Percentiles rank a stretch among this genome's conserved stretches.
Conservation (phyloP, 208 protist genomes). For the Hexamita inflata region DNA sequence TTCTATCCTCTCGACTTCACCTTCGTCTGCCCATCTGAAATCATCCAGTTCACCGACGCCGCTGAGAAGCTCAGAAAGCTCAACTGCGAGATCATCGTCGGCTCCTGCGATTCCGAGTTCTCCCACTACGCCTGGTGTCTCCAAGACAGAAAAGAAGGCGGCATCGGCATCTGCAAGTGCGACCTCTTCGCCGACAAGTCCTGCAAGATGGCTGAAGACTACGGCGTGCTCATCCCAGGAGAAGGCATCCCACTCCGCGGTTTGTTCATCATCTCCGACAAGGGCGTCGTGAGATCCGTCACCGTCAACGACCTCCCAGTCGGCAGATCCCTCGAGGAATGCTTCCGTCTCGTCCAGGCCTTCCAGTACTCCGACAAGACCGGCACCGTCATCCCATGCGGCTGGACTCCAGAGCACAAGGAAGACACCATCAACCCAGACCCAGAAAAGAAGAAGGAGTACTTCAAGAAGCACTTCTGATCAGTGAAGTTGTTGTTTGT, state of each 20-base stretch:
- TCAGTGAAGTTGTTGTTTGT: too few relatives aligned
- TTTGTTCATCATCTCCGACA: slow-evolving; percentile 31
- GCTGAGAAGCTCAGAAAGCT: background rate
- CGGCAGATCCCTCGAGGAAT: slow-evolving; percentile 74
- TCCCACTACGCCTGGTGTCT: slow-evolving; percentile 82
- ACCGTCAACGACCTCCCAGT: slow-evolving; percentile 79
- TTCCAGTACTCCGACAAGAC: slow-evolving; percentile 72
- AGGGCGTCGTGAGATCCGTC: slow-evolving; percentile 26
- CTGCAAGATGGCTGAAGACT: slow-evolving; percentile 65
- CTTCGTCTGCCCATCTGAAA: slow-evolving; percentile 43
- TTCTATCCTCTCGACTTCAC: slow-evolving; percentile 38
- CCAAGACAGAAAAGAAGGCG: slow-evolving; percentile 75
- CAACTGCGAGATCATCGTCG: slow-evolving; percentile 26
- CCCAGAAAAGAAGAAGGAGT: slow-evolving; percentile 64
- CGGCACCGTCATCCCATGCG: slow-evolving; percentile 53
- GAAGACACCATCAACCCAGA: slow-evolving; percentile 68
- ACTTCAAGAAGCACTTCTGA: too few relatives aligned
- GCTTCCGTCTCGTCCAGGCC: slow-evolving; percentile 73
- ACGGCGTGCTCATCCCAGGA: slow-evolving; percentile 70
- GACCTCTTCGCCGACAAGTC: slow-evolving; percentile 79
- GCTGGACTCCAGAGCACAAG: slow-evolving; percentile 30
- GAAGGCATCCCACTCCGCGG: slow-evolving; percentile 33
- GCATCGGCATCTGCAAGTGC: slow-evolving; percentile 77
- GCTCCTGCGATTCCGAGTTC: slow-evolving; percentile 48
- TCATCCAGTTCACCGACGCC: slow-evolving; percentile 22